Evolutionary conservation across 495 filamentous ascomycete species (phyloP).

Genomic region (Penicillium psychrofluorescens): DNA sequence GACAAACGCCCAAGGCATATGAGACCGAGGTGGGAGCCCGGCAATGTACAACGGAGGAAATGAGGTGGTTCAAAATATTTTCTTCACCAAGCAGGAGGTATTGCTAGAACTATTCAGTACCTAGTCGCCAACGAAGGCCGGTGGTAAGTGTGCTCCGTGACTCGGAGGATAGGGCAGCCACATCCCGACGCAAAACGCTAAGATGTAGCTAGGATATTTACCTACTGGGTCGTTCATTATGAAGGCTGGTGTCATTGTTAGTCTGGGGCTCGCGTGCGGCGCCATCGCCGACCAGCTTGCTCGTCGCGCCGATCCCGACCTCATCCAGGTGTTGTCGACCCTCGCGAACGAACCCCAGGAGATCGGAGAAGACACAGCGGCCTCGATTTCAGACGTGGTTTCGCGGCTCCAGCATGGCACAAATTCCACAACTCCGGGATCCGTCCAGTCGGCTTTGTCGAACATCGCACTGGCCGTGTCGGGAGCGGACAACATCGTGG

Average conservation of each 20-base stretch:
- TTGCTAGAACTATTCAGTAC: no score
- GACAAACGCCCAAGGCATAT: no score
- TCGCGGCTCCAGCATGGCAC: conserved; percentile 1
- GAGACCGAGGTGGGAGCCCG: no score
- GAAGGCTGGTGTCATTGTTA: neutral
- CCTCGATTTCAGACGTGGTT: neutral
- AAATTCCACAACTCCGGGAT: neutral
- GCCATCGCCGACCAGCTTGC: neutral
- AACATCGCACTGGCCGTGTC: neutral
- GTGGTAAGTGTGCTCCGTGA: no score
- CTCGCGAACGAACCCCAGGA: neutral
- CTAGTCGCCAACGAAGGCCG: no score
- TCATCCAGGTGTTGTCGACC: neutral
- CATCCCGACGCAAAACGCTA: no score
- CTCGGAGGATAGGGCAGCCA: no score
- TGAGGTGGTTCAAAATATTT: no score
- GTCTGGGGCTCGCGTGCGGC: neutral
- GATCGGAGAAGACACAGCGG: neutral
- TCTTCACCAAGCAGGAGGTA: no score
- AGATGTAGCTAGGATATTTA: no score
- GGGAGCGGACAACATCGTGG: neutral
- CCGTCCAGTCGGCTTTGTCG: neutral
- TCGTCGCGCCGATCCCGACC: neutral
- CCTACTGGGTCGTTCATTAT: neutral
- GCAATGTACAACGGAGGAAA: no score